These are phyloP conservation scores for Dactylellina haptotyla DNA, from an alignment of 2,329 filamentous ascomycete species.

Conservation along the genomic window DNA sequence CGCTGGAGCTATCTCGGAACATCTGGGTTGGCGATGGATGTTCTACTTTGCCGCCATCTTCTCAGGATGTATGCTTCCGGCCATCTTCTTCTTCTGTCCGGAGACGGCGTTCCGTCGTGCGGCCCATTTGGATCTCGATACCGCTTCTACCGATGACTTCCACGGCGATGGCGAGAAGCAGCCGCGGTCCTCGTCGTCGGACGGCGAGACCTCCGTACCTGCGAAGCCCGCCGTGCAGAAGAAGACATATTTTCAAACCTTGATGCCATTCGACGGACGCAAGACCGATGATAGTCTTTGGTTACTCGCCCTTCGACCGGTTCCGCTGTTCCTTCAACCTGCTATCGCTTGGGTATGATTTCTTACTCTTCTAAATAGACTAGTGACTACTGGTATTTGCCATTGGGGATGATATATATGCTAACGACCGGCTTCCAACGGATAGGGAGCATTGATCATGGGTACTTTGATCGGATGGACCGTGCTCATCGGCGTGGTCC, in stretches of 20 bases:
- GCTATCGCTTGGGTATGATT: slow-evolving; percentile 78
- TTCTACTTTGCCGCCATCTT: slow-evolving; percentile 93
- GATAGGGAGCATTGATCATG: slow-evolving; percentile 58
- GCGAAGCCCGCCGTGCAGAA: slow-evolving; percentile 3
- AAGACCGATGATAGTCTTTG: slow-evolving; percentile 81
- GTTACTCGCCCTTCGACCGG: slow-evolving; percentile 74
- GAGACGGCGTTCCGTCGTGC: slow-evolving; percentile 83
- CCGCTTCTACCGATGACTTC: slow-evolving; percentile 62
- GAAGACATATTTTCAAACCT: slow-evolving; percentile 66
- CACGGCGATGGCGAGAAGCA: slow-evolving; percentile 38
- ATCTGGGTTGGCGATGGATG: slow-evolving; percentile 83
- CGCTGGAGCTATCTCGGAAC: slow-evolving; percentile 82
- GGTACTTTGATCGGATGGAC: slow-evolving; percentile 95
- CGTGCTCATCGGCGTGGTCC: slow-evolving; percentile 85
- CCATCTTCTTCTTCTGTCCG: slow-evolving; percentile 80
- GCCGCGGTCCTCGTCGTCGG: slow-evolving; percentile 41
- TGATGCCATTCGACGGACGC: slow-evolving; percentile 80
- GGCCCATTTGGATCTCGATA: slow-evolving; percentile 75
- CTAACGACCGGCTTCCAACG: slow-evolving; percentile 36
- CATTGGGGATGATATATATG: slow-evolving; percentile 50
- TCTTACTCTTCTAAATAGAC: neutral
- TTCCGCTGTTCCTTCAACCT: slow-evolving; percentile 84
- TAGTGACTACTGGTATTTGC: too few relatives aligned
- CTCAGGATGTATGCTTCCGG: slow-evolving; percentile 73
- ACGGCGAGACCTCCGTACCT: slow-evolving; percentile 24